A percentile compares a stretch with the other conserved stretches of the same genome.
These are phyloP conservation scores for Leptomonas seymouri DNA, from an alignment of 208 protist genomes.

Conservation along the genomic window DNA sequence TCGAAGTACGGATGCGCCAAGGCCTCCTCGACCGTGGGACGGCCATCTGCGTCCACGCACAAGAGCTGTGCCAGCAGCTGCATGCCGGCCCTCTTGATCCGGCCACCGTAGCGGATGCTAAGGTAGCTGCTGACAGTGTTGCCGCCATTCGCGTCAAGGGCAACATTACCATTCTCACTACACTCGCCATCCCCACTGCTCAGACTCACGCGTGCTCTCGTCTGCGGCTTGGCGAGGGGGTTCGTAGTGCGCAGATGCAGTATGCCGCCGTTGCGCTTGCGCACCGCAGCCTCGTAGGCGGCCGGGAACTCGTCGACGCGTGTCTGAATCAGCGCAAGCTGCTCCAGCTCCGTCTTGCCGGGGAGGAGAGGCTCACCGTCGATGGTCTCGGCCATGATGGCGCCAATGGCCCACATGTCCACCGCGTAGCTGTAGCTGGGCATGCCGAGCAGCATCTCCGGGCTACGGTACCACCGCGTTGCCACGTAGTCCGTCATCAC, in stretches of 20 bases:
- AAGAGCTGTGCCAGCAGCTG: conserved; percentile 68
- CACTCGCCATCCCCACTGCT: neutral
- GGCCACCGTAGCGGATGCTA: conserved; percentile 35
- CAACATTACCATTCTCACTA: too few relatives aligned
- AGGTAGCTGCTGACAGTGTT: conserved; percentile 35
- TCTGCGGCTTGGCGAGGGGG: conserved; percentile 16
- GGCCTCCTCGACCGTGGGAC: conserved; percentile 72
- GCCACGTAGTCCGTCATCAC: conserved; percentile 92
- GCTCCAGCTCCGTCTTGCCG: conserved; percentile 86
- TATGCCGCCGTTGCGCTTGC: conserved; percentile 47
- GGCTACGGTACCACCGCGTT: conserved; percentile 93
- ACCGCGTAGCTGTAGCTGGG: conserved; percentile 74
- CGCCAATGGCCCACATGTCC: conserved; percentile 93
- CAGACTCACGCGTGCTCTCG: neutral
- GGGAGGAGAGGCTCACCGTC: conserved; percentile 85
- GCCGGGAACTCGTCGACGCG: conserved; percentile 66
- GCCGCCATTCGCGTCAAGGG: neutral
- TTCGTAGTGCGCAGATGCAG: conserved; percentile 26
- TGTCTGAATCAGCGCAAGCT: conserved; percentile 81
- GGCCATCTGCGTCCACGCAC: conserved; percentile 41
- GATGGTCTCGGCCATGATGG: conserved; percentile 90
- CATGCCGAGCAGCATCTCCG: conserved; percentile 92
- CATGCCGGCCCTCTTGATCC: conserved; percentile 46
- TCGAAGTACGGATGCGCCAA: conserved; percentile 86
- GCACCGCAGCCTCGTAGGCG: conserved; percentile 47